Conservation (phyloP, 148 eudicot species). For the Rhododendron mucronatum region DNA sequence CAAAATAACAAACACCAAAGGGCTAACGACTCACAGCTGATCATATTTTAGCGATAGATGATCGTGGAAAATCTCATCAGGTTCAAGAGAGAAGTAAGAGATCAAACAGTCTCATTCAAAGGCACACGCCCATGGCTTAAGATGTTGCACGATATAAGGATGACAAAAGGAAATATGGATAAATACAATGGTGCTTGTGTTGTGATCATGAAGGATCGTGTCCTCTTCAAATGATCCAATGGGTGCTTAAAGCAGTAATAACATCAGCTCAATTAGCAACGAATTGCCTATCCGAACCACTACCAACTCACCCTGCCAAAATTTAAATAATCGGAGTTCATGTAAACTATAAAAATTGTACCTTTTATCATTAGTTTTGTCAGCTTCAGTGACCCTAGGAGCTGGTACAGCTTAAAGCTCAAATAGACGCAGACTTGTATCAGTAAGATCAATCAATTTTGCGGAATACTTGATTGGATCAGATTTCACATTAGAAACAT, state of each 20-base stretch:
- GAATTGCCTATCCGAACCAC: background rate
- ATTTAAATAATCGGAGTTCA: background rate
- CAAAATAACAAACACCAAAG: background rate
- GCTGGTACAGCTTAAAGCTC: constrained; percentile 44
- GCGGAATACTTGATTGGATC: background rate
- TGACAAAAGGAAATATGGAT: background rate
- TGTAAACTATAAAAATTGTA: background rate
- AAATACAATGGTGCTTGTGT: background rate
- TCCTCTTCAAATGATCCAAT: background rate
- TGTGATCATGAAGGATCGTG: background rate
- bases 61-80: background rate
- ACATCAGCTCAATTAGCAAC: background rate
- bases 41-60: background rate
- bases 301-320: background rate
- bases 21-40: background rate
- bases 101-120: background rate
- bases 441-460: background rate
- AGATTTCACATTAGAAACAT: background rate
- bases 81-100: background rate
- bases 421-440: background rate
- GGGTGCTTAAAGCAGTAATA: background rate
- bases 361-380: constrained; percentile 75
- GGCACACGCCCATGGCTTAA: background rate
- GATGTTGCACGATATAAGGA: background rate
- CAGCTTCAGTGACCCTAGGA: constrained; percentile 87